Conservation (phyloP, 257 asterid species). For the Leonotis leonurus region DNA sequence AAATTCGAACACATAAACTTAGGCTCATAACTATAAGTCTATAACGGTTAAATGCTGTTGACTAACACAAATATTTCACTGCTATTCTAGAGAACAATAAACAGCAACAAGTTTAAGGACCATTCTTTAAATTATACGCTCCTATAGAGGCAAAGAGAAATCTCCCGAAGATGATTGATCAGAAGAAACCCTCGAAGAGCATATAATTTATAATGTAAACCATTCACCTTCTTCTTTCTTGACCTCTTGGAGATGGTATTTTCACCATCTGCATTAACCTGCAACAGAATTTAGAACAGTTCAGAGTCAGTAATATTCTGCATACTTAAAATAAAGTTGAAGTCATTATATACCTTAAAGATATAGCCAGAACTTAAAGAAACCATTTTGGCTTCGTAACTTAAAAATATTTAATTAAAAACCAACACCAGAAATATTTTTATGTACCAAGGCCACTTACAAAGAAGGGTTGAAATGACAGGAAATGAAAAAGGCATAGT, state of each 20-base stretch:
- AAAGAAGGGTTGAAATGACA: not conserved
- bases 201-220: no score
- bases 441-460: no score
- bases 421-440: no score
- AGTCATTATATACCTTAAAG: no score
- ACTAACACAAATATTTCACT: no score
- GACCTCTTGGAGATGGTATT: constrained; percentile 39
- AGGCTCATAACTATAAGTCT: no score
- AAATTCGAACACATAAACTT: not conserved
- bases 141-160: not conserved
- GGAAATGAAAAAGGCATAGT: not conserved
- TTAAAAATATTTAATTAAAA: no score
- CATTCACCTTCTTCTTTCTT: constrained; percentile 54
- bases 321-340: no score
- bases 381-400: no score
- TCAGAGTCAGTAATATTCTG: not conserved
- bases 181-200: not conserved
- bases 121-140: not conserved
- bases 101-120: not conserved
- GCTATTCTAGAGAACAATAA: not conserved
- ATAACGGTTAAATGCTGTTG: no score
- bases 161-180: not conserved
- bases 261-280: constrained; percentile 30
- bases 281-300: constrained; percentile 9
- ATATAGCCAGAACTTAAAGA: no score